Evolutionary conservation across 2,329 filamentous ascomycete species (phyloP).

Genomic region (Hirsutella minnesotensis): DNA sequence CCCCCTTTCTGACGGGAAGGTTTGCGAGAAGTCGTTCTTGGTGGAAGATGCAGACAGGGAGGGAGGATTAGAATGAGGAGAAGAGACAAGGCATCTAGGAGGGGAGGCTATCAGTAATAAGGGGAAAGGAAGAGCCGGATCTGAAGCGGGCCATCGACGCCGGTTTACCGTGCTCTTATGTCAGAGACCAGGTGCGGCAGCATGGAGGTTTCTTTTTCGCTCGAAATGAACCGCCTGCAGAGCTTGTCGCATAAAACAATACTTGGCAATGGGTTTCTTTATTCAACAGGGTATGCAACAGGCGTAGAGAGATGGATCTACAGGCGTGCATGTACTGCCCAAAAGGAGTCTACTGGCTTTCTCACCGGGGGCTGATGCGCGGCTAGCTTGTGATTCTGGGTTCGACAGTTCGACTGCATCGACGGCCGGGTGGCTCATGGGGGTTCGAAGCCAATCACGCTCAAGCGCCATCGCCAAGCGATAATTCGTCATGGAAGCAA

Average conservation of each 20-base stretch:
- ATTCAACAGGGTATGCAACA: not conserved
- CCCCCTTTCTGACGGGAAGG: not conserved
- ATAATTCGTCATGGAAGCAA: too few relatives aligned
- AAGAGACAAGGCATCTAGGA: not conserved
- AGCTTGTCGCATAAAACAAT: not conserved
- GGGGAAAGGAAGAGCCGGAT: not conserved
- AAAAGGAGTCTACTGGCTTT: too few relatives aligned
- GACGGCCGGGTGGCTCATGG: not conserved
- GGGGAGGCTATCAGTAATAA: not conserved
- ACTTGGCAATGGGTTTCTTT: not conserved
- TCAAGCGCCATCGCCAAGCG: not conserved
- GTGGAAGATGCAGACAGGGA: not conserved
- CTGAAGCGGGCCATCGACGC: not conserved
- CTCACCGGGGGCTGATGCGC: constrained; percentile 2
- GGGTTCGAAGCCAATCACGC: not conserved
- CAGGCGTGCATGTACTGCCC: not conserved
- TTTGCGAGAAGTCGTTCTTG: not conserved
- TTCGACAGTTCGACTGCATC: not conserved
- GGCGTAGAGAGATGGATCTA: not conserved
- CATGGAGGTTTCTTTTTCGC: not conserved
- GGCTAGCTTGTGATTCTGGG: not conserved
- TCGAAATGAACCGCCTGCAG: not conserved
- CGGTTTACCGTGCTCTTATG: not conserved
- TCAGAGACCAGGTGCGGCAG: not conserved
- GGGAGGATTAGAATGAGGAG: not conserved